phyloP scores from a whole-genome alignment of 345 rosid species.

The Eucalyptus lansdowneana region DNA sequence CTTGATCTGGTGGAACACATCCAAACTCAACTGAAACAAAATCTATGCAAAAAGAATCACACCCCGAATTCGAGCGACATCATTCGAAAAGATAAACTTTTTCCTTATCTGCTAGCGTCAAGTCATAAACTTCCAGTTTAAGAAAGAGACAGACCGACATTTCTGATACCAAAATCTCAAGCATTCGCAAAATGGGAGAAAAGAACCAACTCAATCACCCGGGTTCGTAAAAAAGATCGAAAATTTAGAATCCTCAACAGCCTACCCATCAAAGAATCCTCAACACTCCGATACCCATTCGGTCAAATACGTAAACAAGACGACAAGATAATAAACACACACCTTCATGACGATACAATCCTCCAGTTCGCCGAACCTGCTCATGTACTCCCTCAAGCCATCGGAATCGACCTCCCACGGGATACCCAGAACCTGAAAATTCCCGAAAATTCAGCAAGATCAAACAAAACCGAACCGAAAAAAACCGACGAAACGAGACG shows the following conservation, averaged over 20 bases:
- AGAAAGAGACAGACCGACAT: not conserved
- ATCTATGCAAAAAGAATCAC: not conserved
- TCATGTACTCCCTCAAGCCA: slow-evolving; percentile 87
- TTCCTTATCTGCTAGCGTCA: not conserved
- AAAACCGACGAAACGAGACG: not conserved
- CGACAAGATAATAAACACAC: slow-evolving; percentile 8
- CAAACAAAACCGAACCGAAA: not conserved
- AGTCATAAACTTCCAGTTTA: not conserved
- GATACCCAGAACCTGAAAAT: slow-evolving; percentile 71
- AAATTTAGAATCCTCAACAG: not conserved
- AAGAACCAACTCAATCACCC: not conserved
- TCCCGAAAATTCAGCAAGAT: not conserved
- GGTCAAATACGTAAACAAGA: not conserved
- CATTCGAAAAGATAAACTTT: not conserved
- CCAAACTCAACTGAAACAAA: not conserved
- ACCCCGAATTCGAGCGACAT: not conserved
- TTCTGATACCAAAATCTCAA: not conserved
- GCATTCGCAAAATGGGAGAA: not conserved
- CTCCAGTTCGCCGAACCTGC: slow-evolving; percentile 85
- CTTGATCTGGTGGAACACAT: not conserved
- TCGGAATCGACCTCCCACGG: slow-evolving; percentile 97
- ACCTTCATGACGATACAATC: slow-evolving; percentile 99
- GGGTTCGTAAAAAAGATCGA: not conserved
- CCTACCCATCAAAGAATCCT: not conserved
- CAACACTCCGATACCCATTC: not conserved